Evolutionary conservation across 768 basidiomycete genomes (phyloP).

Genomic region (Rubroboletus pulcherrimus): DNA sequence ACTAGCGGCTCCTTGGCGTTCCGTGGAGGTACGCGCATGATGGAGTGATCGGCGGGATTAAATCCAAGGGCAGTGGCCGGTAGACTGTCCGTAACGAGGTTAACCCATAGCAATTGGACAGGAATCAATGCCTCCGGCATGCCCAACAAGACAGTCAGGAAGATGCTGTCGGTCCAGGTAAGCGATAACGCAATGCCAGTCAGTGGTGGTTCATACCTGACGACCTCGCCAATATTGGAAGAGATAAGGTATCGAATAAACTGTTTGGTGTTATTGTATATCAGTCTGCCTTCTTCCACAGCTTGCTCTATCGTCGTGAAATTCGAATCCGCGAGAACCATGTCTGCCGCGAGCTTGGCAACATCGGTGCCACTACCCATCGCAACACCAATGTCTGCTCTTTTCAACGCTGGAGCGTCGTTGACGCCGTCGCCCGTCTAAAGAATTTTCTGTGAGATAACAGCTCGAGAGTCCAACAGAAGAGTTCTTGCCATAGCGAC

Average conservation of each 20-base stretch:
- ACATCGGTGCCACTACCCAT: conserved; percentile 99
- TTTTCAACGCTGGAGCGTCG: conserved; percentile 94
- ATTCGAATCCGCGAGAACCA: conserved; percentile 97
- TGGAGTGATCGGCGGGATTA: conserved; percentile 94
- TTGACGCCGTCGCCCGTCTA: conserved; percentile 98
- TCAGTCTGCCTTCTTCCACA: conserved; percentile 95
- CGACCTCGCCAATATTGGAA: conserved; percentile 96
- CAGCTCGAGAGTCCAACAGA: conserved; percentile 5
- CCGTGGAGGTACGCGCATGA: conserved; percentile 93
- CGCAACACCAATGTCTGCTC: conserved; percentile 96
- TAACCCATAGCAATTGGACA: conserved; percentile 98
- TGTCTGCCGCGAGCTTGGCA: conserved; percentile 95
- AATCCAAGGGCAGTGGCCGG: conserved; percentile 97
- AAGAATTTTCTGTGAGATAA: conserved; percentile 5
- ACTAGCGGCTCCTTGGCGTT: conserved; percentile 89
- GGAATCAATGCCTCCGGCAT: conserved; percentile 99
- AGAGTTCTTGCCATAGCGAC: conserved; percentile 79
- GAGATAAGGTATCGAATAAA: conserved; percentile 99
- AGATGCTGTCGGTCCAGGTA: conserved; percentile 58
- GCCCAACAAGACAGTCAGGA: conserved; percentile 92
- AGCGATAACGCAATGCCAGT: not conserved
- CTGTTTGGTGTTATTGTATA: conserved; percentile 99
- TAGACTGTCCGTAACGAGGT: conserved; percentile 93
- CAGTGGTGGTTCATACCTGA: conserved; percentile 44
- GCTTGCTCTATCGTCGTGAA: conserved; percentile 96